Evolutionary conservation across 768 basidiomycete genomes (phyloP), one percentile per base, ranked within the genome.

Genomic region (Russula sp.): DNA sequence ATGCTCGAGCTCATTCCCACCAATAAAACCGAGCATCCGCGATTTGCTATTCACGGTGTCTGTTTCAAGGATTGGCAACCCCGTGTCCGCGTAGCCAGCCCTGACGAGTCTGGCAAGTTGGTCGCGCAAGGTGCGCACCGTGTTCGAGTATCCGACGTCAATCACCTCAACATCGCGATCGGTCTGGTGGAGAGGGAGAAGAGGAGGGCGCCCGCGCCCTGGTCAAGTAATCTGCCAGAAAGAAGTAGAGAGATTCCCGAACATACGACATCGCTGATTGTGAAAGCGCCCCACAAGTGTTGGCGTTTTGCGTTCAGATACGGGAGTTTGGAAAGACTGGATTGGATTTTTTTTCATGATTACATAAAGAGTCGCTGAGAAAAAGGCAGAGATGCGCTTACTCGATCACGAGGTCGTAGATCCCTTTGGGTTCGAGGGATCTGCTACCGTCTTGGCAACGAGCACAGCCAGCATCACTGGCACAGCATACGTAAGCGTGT

Each of bases 321-420:
- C 0, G 97, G 97, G 13, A 98, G 82, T 73, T 95, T 87, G 49
- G 85, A 84, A 30, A 98, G 81, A 34, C 85, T 86, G 50, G 5
- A 13, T 48, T n/a, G n/a, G n/a, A n/a, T n/a, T n/a, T n/a, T n/a
- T 57, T 34, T 40, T 57, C 16, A 34, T 64, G 10, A 32, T 34
- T 20, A 64, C 50, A 66, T 14, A 16, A n/a, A 9, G 34, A 30
- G 6, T 48, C 34, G 22, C 24, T 24, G 24, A 50, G 9, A 13
- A 53, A 48, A 63, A 40, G 20, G 46, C 2, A 5, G 30, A 22
- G 52, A 26, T 22, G 10, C n/a, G 71, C 80, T 49, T 61, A 87
- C 79, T 94, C 92, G 61, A 98, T 98, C 62, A 93, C 93, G 42
- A 98, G 83, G 74, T 99, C 97, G 72, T 98, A 99, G 61, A 99